phyloP scores from a whole-genome alignment of 75 land plant genomes.

The Cryptomeria japonica region DNA sequence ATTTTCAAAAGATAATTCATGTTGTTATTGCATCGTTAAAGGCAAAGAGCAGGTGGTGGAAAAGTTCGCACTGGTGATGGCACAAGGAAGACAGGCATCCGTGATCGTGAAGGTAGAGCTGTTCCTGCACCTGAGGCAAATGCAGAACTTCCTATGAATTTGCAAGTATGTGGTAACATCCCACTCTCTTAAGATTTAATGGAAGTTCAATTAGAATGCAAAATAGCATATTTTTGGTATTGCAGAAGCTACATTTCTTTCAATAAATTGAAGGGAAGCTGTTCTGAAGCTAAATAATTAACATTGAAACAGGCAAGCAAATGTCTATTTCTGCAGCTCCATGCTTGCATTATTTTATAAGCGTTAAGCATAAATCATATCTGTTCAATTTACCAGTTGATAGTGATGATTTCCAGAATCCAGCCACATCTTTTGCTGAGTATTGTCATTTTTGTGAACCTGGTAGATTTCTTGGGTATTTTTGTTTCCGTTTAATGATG shows the following conservation, averaged over 20 bases:
- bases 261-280: neutral
- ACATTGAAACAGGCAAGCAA: neutral
- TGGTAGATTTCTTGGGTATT: neutral
- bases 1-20: neutral
- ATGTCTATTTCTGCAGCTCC: neutral
- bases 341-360: neutral
- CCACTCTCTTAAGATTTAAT: neutral
- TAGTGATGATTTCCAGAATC: neutral
- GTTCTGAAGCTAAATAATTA: neutral
- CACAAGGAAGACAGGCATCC: slow-evolving; percentile 37
- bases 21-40: slow-evolving; percentile 13
- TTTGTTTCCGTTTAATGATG: neutral
- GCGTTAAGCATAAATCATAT: too few species aligned
- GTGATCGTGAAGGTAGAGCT: slow-evolving; percentile 57
- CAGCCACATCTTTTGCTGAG: neutral
- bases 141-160: slow-evolving; percentile 73
- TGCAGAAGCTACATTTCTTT: neutral
- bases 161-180: slow-evolving; percentile 51
- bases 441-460: neutral
- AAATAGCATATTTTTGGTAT: neutral
- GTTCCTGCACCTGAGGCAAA: slow-evolving; percentile 86
- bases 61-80: slow-evolving; percentile 38
- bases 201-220: neutral
- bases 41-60: slow-evolving; percentile 53
- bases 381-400: neutral